A percentile compares a stretch with the other conserved stretches of the same genome.
Evolutionary conservation across 78 protist species (phyloP).

Genomic region (Cavenderia fasciculata): DNA sequence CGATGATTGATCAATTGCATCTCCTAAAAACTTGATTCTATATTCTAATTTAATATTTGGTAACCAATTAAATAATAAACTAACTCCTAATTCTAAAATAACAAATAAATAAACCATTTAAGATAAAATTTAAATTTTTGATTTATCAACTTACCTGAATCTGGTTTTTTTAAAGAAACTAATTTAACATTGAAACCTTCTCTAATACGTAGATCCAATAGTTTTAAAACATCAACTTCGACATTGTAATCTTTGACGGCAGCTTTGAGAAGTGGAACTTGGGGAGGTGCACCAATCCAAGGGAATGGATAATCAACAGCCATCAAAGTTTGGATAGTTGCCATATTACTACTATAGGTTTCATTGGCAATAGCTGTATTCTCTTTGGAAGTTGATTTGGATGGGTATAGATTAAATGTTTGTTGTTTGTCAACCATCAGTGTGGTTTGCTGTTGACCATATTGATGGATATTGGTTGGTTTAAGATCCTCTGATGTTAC

Average conservation of each 20-base stretch:
- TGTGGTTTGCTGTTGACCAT: no score
- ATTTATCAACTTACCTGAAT: no score
- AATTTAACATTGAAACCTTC: slow-evolving; percentile 54
- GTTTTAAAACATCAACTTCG: slow-evolving; percentile 51
- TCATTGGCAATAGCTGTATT: slow-evolving; percentile 34
- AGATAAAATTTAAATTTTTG: no score
- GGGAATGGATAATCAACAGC: slow-evolving; percentile 71
- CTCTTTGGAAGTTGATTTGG: slow-evolving; percentile 23
- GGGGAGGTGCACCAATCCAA: slow-evolving; percentile 66
- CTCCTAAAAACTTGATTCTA: slow-evolving; percentile 18
- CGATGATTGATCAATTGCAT: not conserved
- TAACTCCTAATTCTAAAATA: slow-evolving; percentile 45
- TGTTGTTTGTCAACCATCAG: no score
- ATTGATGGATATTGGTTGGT: no score
- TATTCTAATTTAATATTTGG: slow-evolving; percentile 65
- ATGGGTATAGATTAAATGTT: slow-evolving; percentile 29
- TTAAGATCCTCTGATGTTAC: no score
- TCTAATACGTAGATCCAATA: slow-evolving; percentile 45
- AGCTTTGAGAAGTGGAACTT: slow-evolving; percentile 32
- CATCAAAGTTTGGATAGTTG: slow-evolving; percentile 52
- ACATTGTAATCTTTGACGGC: slow-evolving; percentile 42
- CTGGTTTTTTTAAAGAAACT: slow-evolving; percentile 47
- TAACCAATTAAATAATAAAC: slow-evolving; percentile 21
- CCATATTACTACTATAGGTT: slow-evolving; percentile 38
- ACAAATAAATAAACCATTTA: no score